Evolutionary conservation across 768 basidiomycete genomes (phyloP), one percentile per base, ranked within the genome.

Genomic region (Stropharia rugosoannulata): DNA sequence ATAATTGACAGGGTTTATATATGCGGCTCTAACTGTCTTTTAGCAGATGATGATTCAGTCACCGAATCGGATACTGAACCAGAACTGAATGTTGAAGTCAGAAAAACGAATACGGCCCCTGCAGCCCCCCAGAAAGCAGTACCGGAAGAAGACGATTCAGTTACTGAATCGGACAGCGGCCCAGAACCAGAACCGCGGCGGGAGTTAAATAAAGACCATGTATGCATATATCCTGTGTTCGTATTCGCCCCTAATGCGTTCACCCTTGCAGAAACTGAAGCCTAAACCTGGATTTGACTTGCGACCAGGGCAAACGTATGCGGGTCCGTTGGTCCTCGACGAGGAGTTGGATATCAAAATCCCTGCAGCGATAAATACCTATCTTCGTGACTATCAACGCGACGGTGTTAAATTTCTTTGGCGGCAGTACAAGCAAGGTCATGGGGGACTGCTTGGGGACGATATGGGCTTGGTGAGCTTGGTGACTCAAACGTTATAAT

Each of bases 381-480:
- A 87, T 67, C 75, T 98, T n/a, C 86, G 95, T 51, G 84, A 86
- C 35, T 98, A 98, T 64, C 96, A 98, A 64, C 80, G 93, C 35
- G 87, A 94, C 10, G 96, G 96, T 7, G 83, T 90, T 11, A 69
- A 76, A 40, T 98, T 98, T 70, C 81, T 98, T 47, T 97, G 83
- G 72, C 75, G 80, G 12, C 79, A 86, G 44, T 97, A 89, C 66
- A 70, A 75, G 27, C 74, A 86, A 60, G 80, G 78, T 0, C 75
- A 77, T 42, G 96, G 96, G 0, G 95, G 89, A 0, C 67, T 98
- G 10, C 78, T 98, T 4, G 96, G 96, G 5, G 96, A 98, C 67
- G 96, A 98, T 65, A 98, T 98, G 96, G 96, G 93, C 60, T 75
- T 88, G 58, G 85, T 86, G 63, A 62, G 72, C 29, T 32, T 66